Evolutionary conservation across 495 filamentous ascomycete genomes (phyloP), one percentile per base, ranked within the genome.

Genomic region (Penicillium coprophilum): DNA sequence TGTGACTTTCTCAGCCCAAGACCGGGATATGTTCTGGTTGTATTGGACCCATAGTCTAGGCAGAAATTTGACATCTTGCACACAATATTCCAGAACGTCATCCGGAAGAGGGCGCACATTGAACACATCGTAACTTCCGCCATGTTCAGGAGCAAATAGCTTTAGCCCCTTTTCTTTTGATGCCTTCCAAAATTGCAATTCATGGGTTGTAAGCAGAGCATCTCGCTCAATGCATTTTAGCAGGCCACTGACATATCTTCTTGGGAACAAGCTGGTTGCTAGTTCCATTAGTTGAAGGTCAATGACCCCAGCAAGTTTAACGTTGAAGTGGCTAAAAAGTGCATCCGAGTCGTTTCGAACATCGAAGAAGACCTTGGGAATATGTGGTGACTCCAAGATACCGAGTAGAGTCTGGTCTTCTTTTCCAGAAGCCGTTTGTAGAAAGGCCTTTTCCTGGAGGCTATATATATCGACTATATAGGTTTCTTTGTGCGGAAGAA

Each of bases 211-310:
- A 31, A 76, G 32, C 5, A 36, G n/a, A 6, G 56, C 50, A 60
- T 77, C 71, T 1, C 43, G 45, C 44, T 76, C 68, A 27, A 85
- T 74, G 57, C 81, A 84, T 34, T 66, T 74, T 1, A 64, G 59
- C 0, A 86, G 64, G 1, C 77, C 68, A 32, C 32, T 58, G 31
- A 83, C 40, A 27, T 48, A 68, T 40, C 54, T 65, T 55, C 53
- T 68, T 8, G 51, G 21, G 17, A 53, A 55, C 0, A 20, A 49
- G 7, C 82, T 62, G 1, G 67, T 67, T 6, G 75, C 79, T 6
- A 71, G 50, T 50, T 86, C 79, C 77, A 87, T 78, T 1, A 86
- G 70, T 61, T 87, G 84, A 10, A 87, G 39, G 54, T 85, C 82
- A 2, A 74, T 34, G 1, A 84, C 56, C 0, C 81, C 79, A 1